Conservation (phyloP, 2,329 filamentous ascomycete species). For the Neospermospora avenae region DNA sequence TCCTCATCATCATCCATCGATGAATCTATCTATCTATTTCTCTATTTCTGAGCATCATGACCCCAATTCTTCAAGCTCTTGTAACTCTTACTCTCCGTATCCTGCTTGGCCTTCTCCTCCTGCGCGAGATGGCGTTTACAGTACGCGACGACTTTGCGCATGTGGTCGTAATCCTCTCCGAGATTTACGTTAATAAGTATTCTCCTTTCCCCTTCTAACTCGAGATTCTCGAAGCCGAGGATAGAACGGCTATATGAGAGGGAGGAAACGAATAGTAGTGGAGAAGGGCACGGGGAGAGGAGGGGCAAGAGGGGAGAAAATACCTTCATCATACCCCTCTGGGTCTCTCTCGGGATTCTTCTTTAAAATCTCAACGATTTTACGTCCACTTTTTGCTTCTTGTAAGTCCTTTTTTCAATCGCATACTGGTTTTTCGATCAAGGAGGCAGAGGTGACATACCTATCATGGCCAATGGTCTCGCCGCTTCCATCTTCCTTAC, state of each 20-base stretch:
- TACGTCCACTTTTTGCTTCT: slow-evolving; percentile 48
- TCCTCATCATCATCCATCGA: too few relatives aligned
- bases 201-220: too few relatives aligned
- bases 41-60: slow-evolving; percentile 47
- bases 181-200: too few relatives aligned
- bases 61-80: slow-evolving; percentile 62
- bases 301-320: slow-evolving; percentile 17
- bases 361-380: slow-evolving; percentile 60
- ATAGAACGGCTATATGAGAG: too few relatives aligned
- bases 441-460: too few relatives aligned
- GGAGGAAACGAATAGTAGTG: neutral
- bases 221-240: too few relatives aligned
- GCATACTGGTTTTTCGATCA: too few relatives aligned
- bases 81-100: slow-evolving; percentile 47
- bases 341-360: slow-evolving; percentile 57
- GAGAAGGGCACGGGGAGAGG: neutral
- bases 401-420: too few relatives aligned
- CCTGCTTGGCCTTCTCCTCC: slow-evolving; percentile 54
- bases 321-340: slow-evolving; percentile 53
- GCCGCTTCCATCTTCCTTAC: slow-evolving; percentile 52
- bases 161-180: slow-evolving; percentile 52
- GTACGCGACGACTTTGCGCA: slow-evolving; percentile 61
- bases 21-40: neutral
- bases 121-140: slow-evolving; percentile 66
- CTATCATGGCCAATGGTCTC: slow-evolving; percentile 63